Percentiles rank a stretch among this genome's conserved stretches.
These are phyloP conservation scores for Botrytis galanthina DNA, from an alignment of 2,329 filamentous ascomycete species.

Conservation along the genomic window DNA sequence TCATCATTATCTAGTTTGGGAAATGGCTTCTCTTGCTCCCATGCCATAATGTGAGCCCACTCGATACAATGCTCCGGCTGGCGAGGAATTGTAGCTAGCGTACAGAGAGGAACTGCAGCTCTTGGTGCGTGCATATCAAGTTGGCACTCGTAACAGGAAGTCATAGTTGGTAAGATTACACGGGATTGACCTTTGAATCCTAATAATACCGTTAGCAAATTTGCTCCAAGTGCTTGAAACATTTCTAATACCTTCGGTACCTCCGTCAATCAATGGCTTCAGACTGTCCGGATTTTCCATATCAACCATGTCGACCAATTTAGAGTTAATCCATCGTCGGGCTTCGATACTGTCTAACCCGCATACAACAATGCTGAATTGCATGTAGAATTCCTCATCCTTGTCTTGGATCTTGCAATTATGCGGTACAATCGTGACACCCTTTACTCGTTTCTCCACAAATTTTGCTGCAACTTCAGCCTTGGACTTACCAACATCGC, in stretches of 20 bases:
- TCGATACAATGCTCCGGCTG: conserved; percentile 98
- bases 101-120: conserved; percentile 94
- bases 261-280: conserved; percentile 93
- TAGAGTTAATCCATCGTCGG: conserved; percentile 97
- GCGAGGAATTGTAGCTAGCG: conserved; percentile 90
- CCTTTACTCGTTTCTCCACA: conserved; percentile 83
- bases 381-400: conserved; percentile 93
- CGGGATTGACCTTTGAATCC: conserved; percentile 96
- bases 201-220: conserved; percentile 34
- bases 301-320: conserved; percentile 86
- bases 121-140: conserved; percentile 98
- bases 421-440: conserved; percentile 89
- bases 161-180: conserved; percentile 87
- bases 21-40: conserved; percentile 83
- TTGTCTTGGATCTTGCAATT: conserved; percentile 97
- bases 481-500: conserved; percentile 90
- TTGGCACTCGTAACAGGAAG: conserved; percentile 96
- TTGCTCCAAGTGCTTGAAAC: not conserved
- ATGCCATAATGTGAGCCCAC: conserved; percentile 98
- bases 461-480: conserved; percentile 90
- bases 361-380: conserved; percentile 91
- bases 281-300: conserved; percentile 76
- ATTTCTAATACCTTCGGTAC: conserved; percentile 69
- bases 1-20: conserved; percentile 91
- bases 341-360: conserved; percentile 97